Base-by-base conservation (phyloP, 2,329 filamentous ascomycete species). In the Colletotrichum sp. region DNA sequence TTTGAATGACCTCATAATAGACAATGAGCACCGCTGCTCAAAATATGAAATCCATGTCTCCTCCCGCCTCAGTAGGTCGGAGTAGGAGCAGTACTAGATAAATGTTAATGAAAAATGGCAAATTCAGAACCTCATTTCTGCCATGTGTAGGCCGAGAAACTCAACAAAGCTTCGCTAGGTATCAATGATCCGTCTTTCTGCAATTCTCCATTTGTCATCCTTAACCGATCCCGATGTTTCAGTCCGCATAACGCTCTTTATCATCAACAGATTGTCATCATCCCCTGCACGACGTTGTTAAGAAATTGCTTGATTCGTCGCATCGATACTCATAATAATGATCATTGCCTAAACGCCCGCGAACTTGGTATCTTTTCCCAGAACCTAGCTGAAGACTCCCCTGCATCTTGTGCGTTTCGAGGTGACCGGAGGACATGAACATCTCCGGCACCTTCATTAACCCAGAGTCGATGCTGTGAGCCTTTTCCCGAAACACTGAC, bases 331-430 rank as follows among this genome's bases (percentile, higher is more conserved):
- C 55, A 59, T 59, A 59, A 26, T 59, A 44, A 24, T 39, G 24
- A 52, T 18, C 16, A 52, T 39, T 66, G 32, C 63, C 36, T 28
- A 21, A 66, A 66, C 63, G 63, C 63, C 63, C 36, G 59, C 18
- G 7, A 32, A 63, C 30, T 21, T 63, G 59, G 59, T 63, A 63
- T 63, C 59, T 63, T 63, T 63, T 18, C 59, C 59, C 59, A 32
- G 59, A 63, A 63, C 26, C 18, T 10, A 32, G 18, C 26, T 30
- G 28, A n/a, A 32, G 30, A 36, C 59, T 32, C 59, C 18, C 18
- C 26, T 13, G 28, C 30, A 21, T 13, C 12, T n/a, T 34, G 26
- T 30, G 12, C 59, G 28, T n/a, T 63, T 30, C 18, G 18, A 32
- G 12, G 30, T 32, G 26, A 6, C n/a, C 30, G 59, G 18, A 63